Base-by-base conservation (phyloP, 192 early-diverging fungal genomes). In the Backusella australiensis region DNA sequence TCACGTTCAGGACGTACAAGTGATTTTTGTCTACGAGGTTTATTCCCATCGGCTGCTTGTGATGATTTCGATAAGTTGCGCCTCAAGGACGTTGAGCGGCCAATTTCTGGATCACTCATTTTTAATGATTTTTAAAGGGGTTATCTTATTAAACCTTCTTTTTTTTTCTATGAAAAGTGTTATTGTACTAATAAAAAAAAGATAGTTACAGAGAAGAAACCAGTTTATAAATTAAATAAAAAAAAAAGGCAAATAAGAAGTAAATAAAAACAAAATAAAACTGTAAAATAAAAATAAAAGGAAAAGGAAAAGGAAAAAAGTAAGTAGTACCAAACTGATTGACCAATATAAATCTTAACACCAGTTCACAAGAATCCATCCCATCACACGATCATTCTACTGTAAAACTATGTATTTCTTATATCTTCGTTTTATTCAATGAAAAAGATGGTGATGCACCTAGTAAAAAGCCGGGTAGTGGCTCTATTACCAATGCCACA, bases 61-160 rank as follows among this genome's bases (percentile, higher is more conserved):
- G 36, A 85, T 84, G 46, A 96, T 86, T 80, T 89, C 85, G 19
- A 95, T 94, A 29, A 96, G 83, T 38, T 89, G 80, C 77, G 90
- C 84, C 35, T 89, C 35, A 68, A 68, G 35, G 67, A 68, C 19
- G 67, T 68, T 68, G 67, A 68, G n/a, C 67, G 67, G 19, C 67
- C 67, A 34, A 68, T 63, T 63, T 63, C 56, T 63, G 56, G 56
- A 63, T 63, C 56, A 26, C 8, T 63, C 56, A 63, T 63, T 26
- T 29, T 29, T 29, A 63, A 14, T 26, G 29, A 63, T 63, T 63
- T 63, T 63, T 63, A 63, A 63, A 29, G 21, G 56, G 34, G 35
- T 21, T 68, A 32, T 36, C 34, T 17, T 67, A 9, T 68, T 35
- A 36, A 21, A 17, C 68, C 68, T 39, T 69, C 11, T 69, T 36